Percentiles rank a stretch among this genome's conserved stretches.
phyloP scores from a whole-genome alignment of 345 rosid species.

The Arabidopsis suecica region DNA sequence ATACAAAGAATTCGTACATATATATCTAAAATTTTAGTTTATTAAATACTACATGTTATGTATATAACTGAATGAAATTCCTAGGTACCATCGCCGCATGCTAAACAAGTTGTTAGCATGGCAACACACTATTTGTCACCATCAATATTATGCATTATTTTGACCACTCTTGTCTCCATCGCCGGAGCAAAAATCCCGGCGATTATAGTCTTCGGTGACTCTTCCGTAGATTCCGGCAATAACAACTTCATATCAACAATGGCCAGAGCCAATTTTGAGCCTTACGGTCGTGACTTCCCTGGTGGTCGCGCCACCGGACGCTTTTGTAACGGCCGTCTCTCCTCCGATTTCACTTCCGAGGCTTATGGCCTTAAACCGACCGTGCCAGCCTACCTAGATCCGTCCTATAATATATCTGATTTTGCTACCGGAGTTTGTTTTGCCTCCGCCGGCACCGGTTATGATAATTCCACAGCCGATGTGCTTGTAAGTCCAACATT shows the following conservation, averaged over 20 bases:
- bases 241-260: slow-evolving; percentile 61
- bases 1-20: background rate
- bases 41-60: background rate
- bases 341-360: slow-evolving; percentile 63
- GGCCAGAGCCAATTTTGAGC: slow-evolving; percentile 61
- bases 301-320: slow-evolving; percentile 62
- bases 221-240: slow-evolving; percentile 69
- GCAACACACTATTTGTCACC: slow-evolving; percentile 30
- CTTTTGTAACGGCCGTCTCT: slow-evolving; percentile 67
- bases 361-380: slow-evolving; percentile 57
- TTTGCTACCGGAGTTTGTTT: slow-evolving; percentile 70
- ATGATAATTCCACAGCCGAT: slow-evolving; percentile 61
- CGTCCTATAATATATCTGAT: slow-evolving; percentile 53
- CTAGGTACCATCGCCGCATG: slow-evolving; percentile 34
- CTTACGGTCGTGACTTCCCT: slow-evolving; percentile 65
- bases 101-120: slow-evolving; percentile 40
- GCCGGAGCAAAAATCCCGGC: slow-evolving; percentile 56
- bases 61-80: slow-evolving; percentile 35
- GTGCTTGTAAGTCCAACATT: slow-evolving; percentile 54
- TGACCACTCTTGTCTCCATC: slow-evolving; percentile 29
- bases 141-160: slow-evolving; percentile 26
- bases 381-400: slow-evolving; percentile 70
- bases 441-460: slow-evolving; percentile 71
- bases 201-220: slow-evolving; percentile 69
- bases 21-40: background rate